These are phyloP conservation scores for Plasmodium vinckei DNA, from an alignment of 169 alveolate species.

Conservation along the genomic window DNA sequence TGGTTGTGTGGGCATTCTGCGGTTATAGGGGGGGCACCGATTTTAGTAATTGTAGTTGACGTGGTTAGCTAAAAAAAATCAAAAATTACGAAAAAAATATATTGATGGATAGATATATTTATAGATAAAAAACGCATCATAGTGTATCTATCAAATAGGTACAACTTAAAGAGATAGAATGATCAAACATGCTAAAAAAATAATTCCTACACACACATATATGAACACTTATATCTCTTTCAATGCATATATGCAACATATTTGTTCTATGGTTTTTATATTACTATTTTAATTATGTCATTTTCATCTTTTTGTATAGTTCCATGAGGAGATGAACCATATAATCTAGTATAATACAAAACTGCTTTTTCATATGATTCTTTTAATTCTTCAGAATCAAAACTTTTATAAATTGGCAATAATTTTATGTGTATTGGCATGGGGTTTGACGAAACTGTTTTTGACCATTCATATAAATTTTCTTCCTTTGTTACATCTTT, in stretches of 20 bases:
- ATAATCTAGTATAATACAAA: conserved; percentile 81
- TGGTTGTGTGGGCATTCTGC: conserved; percentile 78
- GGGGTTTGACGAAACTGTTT: conserved; percentile 79
- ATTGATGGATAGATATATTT: too few species aligned
- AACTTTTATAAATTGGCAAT: conserved; percentile 62
- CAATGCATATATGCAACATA: too few species aligned
- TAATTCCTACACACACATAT: neutral
- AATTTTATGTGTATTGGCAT: conserved; percentile 85
- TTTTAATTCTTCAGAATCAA: conserved; percentile 64
- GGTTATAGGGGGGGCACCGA: conserved; percentile 81
- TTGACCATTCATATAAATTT: conserved; percentile 82
- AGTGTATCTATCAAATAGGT: too few species aligned
- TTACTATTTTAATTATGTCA: conserved; percentile 47
- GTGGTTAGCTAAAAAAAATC: conserved; percentile 46
- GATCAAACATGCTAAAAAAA: neutral
- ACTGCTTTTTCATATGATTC: conserved; percentile 82
- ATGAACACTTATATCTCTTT: neutral
- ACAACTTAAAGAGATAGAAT: neutral
- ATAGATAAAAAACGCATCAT: too few species aligned
- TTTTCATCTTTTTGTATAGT: conserved; percentile 74
- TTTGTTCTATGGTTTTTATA: neutral
- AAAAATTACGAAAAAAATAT: conserved; percentile 2
- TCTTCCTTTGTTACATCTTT: conserved; percentile 83
- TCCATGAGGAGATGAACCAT: conserved; percentile 82
- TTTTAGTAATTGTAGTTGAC: conserved; percentile 73